Evolutionary conservation across 2,329 filamentous ascomycete species (phyloP), one percentile per base, ranked within the genome.

Genomic region (Lachnellula hyalina): DNA sequence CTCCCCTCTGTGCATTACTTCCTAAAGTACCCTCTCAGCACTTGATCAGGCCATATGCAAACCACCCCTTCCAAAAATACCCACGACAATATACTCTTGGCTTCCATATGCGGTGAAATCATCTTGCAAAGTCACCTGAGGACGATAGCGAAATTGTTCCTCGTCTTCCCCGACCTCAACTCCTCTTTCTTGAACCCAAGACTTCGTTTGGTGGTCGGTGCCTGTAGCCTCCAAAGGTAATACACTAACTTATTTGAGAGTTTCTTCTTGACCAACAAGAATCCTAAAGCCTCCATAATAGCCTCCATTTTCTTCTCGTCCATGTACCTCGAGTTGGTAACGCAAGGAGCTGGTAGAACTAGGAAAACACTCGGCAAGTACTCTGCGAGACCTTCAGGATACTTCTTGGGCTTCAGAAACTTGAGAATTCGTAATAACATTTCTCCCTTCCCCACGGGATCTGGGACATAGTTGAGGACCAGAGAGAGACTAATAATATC

Each of bases 381-480:
- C 25, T 67, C 65, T 19, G 63, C 54, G 36, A 68, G 56, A 40
- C 41, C 47, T 46, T 58, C 53, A 40, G 50, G 28, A 17, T 56
- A 35, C 40, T 55, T 52, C 42, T 71, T 68, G 47, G 65, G 61
- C 45, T 73, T 80, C 45, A 96, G 74, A 67, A 96, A 96, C 19
- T 81, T 73, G 14, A 86, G 77, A 35, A 87, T 91, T 41, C 89
- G 82, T 51, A 81, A 77, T 51, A 99, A 80, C 94, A 99, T 99
- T 55, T 89, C 82, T 2, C 94, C 94, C 63, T 92, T 81, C 4
- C 78, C 81, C 34, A 74, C 73, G 3, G 90, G 80, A 62, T 92
- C 85, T 0, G 93, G 89, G 3, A 97, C 92, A 67, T 91, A 99
- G 71, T 99, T 99, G 59, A 99, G 77, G 5, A 99, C 94, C 51